Conservation (phyloP, 169 alveolate species). For the Eimeria sp. region DNA sequence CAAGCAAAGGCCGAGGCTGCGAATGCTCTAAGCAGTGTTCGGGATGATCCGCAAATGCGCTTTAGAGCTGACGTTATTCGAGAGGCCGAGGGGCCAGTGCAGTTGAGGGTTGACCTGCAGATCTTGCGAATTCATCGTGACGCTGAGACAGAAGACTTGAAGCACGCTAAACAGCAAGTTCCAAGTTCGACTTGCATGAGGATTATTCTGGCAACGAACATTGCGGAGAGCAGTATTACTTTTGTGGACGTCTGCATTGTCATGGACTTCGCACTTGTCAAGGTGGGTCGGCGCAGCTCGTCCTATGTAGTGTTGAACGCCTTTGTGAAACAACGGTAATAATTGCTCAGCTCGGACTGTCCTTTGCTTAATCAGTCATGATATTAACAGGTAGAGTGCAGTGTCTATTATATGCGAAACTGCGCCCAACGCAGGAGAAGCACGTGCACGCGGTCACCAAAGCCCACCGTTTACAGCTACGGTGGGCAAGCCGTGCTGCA, state of each 20-base stretch:
- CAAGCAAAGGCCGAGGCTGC: slow-evolving; percentile 37
- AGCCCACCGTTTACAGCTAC: slow-evolving; percentile 31
- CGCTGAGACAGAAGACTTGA: slow-evolving; percentile 17
- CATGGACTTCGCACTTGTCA: slow-evolving; percentile 97
- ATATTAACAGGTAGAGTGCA: background rate
- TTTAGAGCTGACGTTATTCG: background rate
- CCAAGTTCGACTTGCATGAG: slow-evolving; percentile 11
- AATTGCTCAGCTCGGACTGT: background rate
- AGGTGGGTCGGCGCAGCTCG: slow-evolving; percentile 77
- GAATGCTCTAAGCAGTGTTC: background rate
- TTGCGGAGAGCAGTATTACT: slow-evolving; percentile 99
- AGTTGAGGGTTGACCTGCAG: slow-evolving; percentile 32
- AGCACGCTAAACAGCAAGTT: slow-evolving; percentile 11
- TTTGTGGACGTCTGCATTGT: slow-evolving; percentile 97
- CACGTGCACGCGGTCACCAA: slow-evolving; percentile 10
- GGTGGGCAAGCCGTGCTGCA: slow-evolving; percentile 66
- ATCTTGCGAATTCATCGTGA: slow-evolving; percentile 35
- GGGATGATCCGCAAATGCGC: background rate
- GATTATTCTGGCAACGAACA: slow-evolving; percentile 97
- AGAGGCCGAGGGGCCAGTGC: slow-evolving; percentile 15
- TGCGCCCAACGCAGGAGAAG: slow-evolving; percentile 30
- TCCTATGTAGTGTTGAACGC: background rate
- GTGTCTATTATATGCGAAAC: background rate
- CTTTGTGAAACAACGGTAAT: background rate
- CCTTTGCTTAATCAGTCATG: background rate